Base-by-base conservation (phyloP, 768 basidiomycete species). In the Amylocystis lapponica region DNA sequence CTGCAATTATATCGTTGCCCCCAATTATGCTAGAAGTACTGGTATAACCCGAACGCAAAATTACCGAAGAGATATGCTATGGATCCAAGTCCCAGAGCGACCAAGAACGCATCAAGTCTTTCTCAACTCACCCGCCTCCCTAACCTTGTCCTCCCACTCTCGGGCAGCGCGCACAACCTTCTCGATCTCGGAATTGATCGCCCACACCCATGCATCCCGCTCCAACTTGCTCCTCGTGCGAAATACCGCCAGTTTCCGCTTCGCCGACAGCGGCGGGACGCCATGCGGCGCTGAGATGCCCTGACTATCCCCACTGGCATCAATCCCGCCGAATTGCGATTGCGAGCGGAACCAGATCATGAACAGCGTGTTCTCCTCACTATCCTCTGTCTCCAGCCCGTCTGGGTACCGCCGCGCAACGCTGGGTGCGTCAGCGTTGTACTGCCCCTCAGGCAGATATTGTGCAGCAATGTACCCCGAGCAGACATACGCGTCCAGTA, bases 191-290 rank as follows among this genome's bases (percentile, higher is more conserved):
- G 76, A 77, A 48, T 89, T 92, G 52, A 98, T 65, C 1, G 89
- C 90, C 86, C 88, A 96, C 53, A 91, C 91, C 94, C 94, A 97
- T 22, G 83, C 74, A 61, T 98, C 93, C 22, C 94, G 70, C 63
- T 98, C 95, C 27, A 97, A 68, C 65, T 82, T 81, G 57, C 80
- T 91, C 58, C 92, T 71, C 39, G 85, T 81, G 48, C 80, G 75
- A 52, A 86, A 83, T 2, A 92, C 72, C 13, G 75, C 53, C 43
- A 81, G 52, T 59, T 83, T 81, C 47, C 77, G 66, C 53, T 79
- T 81, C 46, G 68, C 71, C 34, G 71, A 79, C 41, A 82, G 64
- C 20, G 66, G 58, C 25, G 76, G 88, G 26, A 80, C 51, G n/a
- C n/a, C n/a, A n/a, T n/a, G n/a, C 22, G 64, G 54, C 27, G 64